Evolutionary conservation across 148 eudicot species (phyloP).

Genomic region (Cornus florida): DNA sequence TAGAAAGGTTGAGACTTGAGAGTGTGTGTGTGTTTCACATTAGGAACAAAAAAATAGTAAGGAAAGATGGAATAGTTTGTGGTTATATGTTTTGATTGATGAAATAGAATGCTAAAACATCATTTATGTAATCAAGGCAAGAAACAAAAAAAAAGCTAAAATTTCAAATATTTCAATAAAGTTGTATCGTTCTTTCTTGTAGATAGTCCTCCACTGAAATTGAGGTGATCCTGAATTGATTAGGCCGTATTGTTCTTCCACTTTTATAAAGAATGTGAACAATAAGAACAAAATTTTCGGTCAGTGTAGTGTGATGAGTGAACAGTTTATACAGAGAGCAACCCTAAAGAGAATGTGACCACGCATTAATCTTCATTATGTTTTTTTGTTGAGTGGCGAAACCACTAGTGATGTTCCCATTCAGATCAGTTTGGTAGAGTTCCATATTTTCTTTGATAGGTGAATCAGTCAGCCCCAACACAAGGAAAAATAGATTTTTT

Average conservation of each 20-base stretch:
- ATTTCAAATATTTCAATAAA: too few species aligned
- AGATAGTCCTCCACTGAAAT: not conserved
- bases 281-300: not conserved
- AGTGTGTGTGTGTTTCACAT: too few species aligned
- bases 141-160: too few species aligned
- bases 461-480: conserved; percentile 15
- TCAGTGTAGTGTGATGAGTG: not conserved
- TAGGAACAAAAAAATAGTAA: too few species aligned
- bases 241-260: conserved; percentile 90
- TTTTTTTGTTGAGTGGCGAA: conserved; percentile 20
- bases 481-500: not conserved
- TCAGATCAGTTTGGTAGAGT: conserved; percentile 18
- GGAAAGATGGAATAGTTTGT: too few species aligned
- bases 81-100: too few species aligned
- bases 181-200: not conserved
- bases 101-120: too few species aligned
- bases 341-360: not conserved
- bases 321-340: conserved; percentile 13
- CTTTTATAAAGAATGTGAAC: conserved; percentile 52
- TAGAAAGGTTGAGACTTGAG: too few species aligned
- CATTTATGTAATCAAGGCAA: too few species aligned
- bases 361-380: not conserved
- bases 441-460: conserved; percentile 11
- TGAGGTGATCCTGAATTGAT: not conserved
- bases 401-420: conserved; percentile 27